phyloP scores from a whole-genome alignment of 768 basidiomycete genomes.

The Boletus rubescentipes region DNA sequence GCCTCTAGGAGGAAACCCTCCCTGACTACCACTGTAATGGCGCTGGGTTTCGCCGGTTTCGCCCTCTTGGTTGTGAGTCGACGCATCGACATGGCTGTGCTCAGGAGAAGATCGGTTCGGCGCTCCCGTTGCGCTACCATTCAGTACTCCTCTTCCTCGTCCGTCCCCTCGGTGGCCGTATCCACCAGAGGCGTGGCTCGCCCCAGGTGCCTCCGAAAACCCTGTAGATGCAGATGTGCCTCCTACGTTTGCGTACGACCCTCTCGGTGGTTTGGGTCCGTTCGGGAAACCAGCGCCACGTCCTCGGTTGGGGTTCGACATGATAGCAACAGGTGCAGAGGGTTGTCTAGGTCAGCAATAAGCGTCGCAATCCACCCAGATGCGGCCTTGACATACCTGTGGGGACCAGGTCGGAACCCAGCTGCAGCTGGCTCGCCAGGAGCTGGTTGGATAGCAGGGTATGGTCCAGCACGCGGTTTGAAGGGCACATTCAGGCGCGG shows the following conservation, averaged over 20 bases:
- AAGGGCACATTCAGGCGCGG: slow-evolving; percentile 53
- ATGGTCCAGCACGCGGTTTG: slow-evolving; percentile 66
- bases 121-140: background rate
- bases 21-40: slow-evolving; percentile 27
- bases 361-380: background rate
- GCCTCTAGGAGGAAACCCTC: slow-evolving; percentile 27
- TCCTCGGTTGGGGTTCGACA: slow-evolving; percentile 69
- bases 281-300: slow-evolving; percentile 27
- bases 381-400: slow-evolving; percentile 12
- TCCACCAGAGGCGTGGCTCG: slow-evolving; percentile 1
- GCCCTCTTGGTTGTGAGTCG: background rate
- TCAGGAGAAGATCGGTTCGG: background rate
- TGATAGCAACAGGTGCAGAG: slow-evolving; percentile 61
- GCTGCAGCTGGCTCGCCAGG: slow-evolving; percentile 53
- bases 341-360: slow-evolving; percentile 21
- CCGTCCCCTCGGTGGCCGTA: slow-evolving; percentile 5
- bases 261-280: slow-evolving; percentile 2
- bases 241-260: slow-evolving; percentile 12
- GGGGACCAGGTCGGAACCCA: slow-evolving; percentile 63
- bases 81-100: background rate
- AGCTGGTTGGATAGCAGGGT: slow-evolving; percentile 56
- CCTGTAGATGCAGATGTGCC: background rate
- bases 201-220: background rate
- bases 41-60: slow-evolving; percentile 4
- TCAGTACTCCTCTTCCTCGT: slow-evolving; percentile 9